A percentile compares a stretch with the other conserved stretches of the same genome.
Conservation (phyloP, 331 rosid species). For the Pyracantha coccinea region DNA sequence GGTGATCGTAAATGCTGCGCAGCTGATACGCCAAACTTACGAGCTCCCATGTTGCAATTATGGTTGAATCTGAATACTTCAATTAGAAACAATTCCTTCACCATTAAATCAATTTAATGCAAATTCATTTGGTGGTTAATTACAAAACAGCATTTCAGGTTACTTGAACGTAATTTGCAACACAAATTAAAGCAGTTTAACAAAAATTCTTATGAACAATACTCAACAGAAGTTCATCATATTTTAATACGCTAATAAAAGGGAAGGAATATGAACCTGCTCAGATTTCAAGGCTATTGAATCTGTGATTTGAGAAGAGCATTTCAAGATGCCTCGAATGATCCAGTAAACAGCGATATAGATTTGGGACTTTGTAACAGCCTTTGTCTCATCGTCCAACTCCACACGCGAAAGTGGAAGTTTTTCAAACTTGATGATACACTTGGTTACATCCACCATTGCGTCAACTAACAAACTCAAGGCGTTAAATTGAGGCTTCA, state of each 20-base stretch:
- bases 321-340: slow-evolving; percentile 45
- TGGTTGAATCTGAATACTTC: slow-evolving; percentile 53
- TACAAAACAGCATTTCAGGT: not conserved
- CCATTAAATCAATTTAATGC: not conserved
- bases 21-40: slow-evolving; percentile 40
- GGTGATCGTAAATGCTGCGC: slow-evolving; percentile 27
- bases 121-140: not conserved
- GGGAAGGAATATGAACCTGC: slow-evolving; percentile 66
- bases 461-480: slow-evolving; percentile 38
- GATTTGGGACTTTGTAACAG: slow-evolving; percentile 22
- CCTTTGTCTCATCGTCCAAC: slow-evolving; percentile 17
- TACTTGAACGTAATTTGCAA: not conserved
- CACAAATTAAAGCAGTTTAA: not conserved
- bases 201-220: not conserved
- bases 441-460: slow-evolving; percentile 46
- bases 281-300: slow-evolving; percentile 35
- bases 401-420: slow-evolving; percentile 30
- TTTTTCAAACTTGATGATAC: slow-evolving; percentile 45
- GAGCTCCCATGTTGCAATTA: slow-evolving; percentile 63
- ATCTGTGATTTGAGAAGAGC: slow-evolving; percentile 40
- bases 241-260: slow-evolving; percentile 14
- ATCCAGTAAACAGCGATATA: slow-evolving; percentile 53
- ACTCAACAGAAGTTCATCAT: not conserved
- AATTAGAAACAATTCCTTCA: slow-evolving; percentile 3
- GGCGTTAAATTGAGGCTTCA: slow-evolving; percentile 42